Evolutionary conservation across 2,329 filamentous ascomycete species (phyloP).

Genomic region (Pseudopyrenochaeta lycopersici): DNA sequence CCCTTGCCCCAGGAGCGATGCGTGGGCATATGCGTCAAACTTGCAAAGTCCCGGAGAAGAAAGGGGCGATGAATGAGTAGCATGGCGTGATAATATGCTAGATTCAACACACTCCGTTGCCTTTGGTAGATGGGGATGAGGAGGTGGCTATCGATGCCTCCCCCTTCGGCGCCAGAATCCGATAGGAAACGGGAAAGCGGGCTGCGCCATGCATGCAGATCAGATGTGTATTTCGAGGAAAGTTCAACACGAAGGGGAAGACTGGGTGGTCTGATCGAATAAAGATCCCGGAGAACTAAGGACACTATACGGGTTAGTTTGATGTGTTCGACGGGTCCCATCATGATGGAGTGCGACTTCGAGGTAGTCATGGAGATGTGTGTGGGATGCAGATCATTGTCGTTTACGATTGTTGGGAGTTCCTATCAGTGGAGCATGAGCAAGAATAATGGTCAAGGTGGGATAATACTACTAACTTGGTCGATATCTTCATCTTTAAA

Average conservation of each 20-base stretch:
- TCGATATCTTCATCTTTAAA: constrained; percentile 72
- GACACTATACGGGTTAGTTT: constrained; percentile 57
- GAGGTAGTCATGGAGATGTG: constrained; percentile 38
- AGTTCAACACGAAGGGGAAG: constrained; percentile 46
- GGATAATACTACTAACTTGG: constrained; percentile 55
- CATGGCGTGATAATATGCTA: constrained; percentile 65
- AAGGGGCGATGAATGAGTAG: constrained; percentile 66
- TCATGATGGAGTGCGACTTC: constrained; percentile 52
- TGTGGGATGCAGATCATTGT: constrained; percentile 38
- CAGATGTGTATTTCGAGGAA: constrained; percentile 53
- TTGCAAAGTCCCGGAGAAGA: constrained; percentile 56
- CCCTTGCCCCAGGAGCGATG: constrained; percentile 22
- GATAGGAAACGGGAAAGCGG: constrained; percentile 55
- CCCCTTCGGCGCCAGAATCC: constrained; percentile 47
- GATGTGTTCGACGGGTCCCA: constrained; percentile 56
- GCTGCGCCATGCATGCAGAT: constrained; percentile 57
- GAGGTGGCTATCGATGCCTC: constrained; percentile 51
- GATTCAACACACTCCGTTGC: constrained; percentile 63
- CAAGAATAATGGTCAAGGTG: neutral
- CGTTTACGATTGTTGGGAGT: constrained; percentile 45
- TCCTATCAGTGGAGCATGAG: constrained; percentile 37
- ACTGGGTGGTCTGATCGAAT: constrained; percentile 49
- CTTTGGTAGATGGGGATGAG: constrained; percentile 61
- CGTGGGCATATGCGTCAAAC: constrained; percentile 41
- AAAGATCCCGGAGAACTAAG: constrained; percentile 56